Evolutionary conservation across 2,329 filamentous ascomycete genomes (phyloP).

Genomic region (Pestalotiopsis sp.): DNA sequence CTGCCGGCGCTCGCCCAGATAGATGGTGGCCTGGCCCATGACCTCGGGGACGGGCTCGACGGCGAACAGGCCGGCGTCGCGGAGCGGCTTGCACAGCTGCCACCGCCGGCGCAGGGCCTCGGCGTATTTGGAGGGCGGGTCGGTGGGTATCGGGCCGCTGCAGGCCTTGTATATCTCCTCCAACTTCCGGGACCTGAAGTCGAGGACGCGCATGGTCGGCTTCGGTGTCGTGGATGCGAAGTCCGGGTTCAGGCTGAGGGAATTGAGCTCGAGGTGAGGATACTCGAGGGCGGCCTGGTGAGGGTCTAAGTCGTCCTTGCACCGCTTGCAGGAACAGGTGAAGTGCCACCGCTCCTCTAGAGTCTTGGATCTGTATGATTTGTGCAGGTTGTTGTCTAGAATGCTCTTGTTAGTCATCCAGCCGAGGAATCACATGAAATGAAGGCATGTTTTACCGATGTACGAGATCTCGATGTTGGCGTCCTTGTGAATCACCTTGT

Average conservation of each 20-base stretch:
- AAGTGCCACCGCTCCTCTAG: constrained; percentile 52
- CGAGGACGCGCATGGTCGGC: constrained; percentile 24
- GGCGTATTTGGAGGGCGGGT: constrained; percentile 11
- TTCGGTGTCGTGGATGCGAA: constrained; percentile 28
- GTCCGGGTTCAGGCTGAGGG: constrained; percentile 44
- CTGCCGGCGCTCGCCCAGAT: constrained; percentile 39
- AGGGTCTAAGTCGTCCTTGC: constrained; percentile 49
- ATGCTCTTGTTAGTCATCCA: background rate
- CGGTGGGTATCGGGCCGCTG: constrained; percentile 15
- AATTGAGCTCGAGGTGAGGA: constrained; percentile 43
- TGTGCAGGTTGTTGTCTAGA: constrained; percentile 49
- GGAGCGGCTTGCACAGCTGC: constrained; percentile 37
- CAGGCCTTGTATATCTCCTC: constrained; percentile 33
- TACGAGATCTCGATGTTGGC: constrained; percentile 64
- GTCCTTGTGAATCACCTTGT: constrained; percentile 46
- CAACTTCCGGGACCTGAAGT: constrained; percentile 18
- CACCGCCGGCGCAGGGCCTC: constrained; percentile 36
- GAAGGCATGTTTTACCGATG: constrained; percentile 42
- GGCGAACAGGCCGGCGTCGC: constrained; percentile 43
- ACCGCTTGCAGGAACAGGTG: constrained; percentile 50
- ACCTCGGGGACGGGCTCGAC: constrained; percentile 48
- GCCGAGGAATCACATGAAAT: background rate
- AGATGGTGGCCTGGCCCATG: constrained; percentile 44
- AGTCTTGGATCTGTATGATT: constrained; percentile 39
- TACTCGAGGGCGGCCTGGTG: constrained; percentile 50